A percentile compares a stretch with the other conserved stretches of the same genome.
Conservation (phyloP, 129 eudicot species). For the Flaveria linearis region DNA sequence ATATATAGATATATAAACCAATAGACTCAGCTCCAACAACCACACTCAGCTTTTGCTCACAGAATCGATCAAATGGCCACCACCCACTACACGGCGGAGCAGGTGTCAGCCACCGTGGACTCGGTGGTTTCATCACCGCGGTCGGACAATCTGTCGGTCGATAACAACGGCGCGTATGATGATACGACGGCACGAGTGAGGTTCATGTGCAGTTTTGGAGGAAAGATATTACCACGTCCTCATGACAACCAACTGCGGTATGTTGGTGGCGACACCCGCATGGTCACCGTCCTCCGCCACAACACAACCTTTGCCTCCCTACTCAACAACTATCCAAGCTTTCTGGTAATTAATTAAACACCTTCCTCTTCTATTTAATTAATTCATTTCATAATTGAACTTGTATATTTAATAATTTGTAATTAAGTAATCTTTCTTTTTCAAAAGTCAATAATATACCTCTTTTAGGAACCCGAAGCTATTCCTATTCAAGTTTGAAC, state of each 20-base stretch:
- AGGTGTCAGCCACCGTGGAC: slow-evolving; percentile 27
- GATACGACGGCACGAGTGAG: slow-evolving; percentile 50
- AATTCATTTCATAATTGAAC: not conserved
- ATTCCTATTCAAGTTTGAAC: too few relatives aligned
- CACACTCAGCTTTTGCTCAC: slow-evolving; percentile 27
- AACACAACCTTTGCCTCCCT: slow-evolving; percentile 57
- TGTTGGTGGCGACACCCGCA: slow-evolving; percentile 95
- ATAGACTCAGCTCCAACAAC: too few relatives aligned
- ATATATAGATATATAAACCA: too few relatives aligned
- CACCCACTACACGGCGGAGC: too few relatives aligned
- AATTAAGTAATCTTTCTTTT: not conserved
- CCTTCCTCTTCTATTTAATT: not conserved
- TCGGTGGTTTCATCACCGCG: slow-evolving; percentile 68
- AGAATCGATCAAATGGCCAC: not conserved
- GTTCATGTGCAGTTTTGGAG: slow-evolving; percentile 96
- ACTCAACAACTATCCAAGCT: slow-evolving; percentile 60
- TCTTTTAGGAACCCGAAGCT: too few relatives aligned
- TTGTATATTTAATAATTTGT: not conserved
- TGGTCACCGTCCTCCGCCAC: slow-evolving; percentile 75
- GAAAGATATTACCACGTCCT: slow-evolving; percentile 89
- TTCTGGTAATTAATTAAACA: slow-evolving; percentile 34
- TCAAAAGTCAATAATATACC: not conserved
- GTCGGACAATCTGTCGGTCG: slow-evolving; percentile 35
- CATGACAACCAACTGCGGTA: slow-evolving; percentile 96
- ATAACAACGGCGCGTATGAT: slow-evolving; percentile 24